These are phyloP conservation scores for Trypanosoma mega DNA, from an alignment of 208 protist genomes.

Conservation along the genomic window DNA sequence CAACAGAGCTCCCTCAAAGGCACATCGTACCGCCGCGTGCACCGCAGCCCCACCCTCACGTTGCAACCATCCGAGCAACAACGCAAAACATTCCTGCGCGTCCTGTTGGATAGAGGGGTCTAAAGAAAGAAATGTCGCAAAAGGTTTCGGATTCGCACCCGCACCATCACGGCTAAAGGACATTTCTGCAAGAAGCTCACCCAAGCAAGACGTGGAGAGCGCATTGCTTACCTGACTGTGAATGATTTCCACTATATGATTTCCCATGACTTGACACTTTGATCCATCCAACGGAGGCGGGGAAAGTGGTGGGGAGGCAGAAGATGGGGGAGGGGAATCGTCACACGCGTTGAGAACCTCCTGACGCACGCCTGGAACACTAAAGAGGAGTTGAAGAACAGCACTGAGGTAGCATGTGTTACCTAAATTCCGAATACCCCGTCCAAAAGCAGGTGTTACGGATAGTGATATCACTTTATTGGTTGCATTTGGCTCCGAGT, in stretches of 20 bases:
- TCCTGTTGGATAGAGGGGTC: constrained; percentile 75
- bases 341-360: constrained; percentile 46
- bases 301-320: no score
- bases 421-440: constrained; percentile 76
- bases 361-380: constrained; percentile 47
- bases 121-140: constrained; percentile 66
- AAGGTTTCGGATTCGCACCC: constrained; percentile 52
- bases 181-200: constrained; percentile 76
- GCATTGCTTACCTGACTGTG: not conserved
- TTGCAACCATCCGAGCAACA: constrained; percentile 75
- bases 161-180: constrained; percentile 48
- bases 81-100: constrained; percentile 76
- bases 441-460: constrained; percentile 38
- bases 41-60: constrained; percentile 42
- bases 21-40: constrained; percentile 34
- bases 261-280: no score
- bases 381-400: constrained; percentile 82
- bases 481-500: no score
- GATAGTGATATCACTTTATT: no score
- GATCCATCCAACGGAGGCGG: no score
- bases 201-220: constrained; percentile 40
- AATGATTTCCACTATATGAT: not conserved
- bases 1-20: constrained; percentile 65
- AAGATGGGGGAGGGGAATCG: no score
- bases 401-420: constrained; percentile 92